phyloP scores from a whole-genome alignment of 257 asterid species.

The Lantana camara region DNA sequence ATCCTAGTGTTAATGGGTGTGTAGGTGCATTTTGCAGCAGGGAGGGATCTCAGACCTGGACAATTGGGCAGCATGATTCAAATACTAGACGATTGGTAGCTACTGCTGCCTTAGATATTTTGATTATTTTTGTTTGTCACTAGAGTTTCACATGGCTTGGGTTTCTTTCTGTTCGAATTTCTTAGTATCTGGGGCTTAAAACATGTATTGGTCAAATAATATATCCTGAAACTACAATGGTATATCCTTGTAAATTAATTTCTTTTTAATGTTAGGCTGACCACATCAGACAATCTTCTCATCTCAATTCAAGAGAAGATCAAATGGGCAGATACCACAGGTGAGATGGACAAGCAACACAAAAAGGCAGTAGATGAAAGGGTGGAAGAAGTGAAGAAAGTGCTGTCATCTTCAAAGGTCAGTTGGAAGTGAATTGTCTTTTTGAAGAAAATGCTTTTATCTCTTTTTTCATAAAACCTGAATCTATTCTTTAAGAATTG shows the following conservation, averaged over 20 bases:
- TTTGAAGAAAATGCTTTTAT: neutral
- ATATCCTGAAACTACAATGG: slow-evolving; percentile 5
- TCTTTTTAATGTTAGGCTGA: slow-evolving; percentile 48
- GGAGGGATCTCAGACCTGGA: slow-evolving; percentile 95
- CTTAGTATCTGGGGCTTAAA: slow-evolving; percentile 5
- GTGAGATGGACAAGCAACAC: slow-evolving; percentile 76
- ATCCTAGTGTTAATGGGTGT: slow-evolving; percentile 28
- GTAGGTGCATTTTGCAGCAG: slow-evolving; percentile 97
- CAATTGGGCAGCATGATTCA: slow-evolving; percentile 81
- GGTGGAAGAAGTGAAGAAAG: slow-evolving; percentile 80
- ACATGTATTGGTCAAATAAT: slow-evolving; percentile 4
- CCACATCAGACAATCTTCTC: slow-evolving; percentile 86
- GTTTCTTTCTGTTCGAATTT: neutral
- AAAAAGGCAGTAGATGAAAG: slow-evolving; percentile 75
- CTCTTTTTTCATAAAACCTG: neutral
- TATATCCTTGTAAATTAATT: slow-evolving; percentile 10
- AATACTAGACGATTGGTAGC: slow-evolving; percentile 69
- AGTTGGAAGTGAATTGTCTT: slow-evolving; percentile 40
- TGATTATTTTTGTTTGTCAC: slow-evolving; percentile 3
- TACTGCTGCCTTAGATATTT: slow-evolving; percentile 13
- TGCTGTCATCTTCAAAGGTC: slow-evolving; percentile 77
- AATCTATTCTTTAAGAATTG: neutral
- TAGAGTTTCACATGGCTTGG: slow-evolving; percentile 10
- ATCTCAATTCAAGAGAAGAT: slow-evolving; percentile 93
- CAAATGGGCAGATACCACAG: slow-evolving; percentile 93